phyloP scores from a whole-genome alignment of 441 rosid species.

The Hypseocharis bilobata region DNA sequence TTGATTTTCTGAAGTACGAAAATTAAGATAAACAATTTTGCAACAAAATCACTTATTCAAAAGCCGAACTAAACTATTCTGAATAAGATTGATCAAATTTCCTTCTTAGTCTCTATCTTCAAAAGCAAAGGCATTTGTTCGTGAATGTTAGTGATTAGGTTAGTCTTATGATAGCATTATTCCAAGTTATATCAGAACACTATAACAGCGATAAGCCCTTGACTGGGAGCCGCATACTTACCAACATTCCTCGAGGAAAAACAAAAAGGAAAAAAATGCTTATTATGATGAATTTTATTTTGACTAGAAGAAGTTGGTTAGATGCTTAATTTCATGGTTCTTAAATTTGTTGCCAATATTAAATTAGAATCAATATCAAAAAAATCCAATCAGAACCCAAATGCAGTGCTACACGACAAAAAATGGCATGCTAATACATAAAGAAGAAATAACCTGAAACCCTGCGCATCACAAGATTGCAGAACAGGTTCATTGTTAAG shows the following conservation, averaged over 20 bases:
- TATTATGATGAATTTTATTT: neutral
- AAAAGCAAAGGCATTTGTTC: no score
- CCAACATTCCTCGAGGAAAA: neutral
- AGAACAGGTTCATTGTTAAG: constrained; percentile 32
- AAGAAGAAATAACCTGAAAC: constrained; percentile 34
- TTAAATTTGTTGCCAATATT: neutral
- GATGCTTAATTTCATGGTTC: neutral
- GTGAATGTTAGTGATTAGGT: no score
- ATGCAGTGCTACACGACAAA: neutral
- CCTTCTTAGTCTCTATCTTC: no score
- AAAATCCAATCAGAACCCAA: neutral
- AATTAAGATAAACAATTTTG: no score
- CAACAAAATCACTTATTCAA: no score
- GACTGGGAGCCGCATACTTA: neutral
- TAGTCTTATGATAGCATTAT: no score
- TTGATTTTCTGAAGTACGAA: no score
- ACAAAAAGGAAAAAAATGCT: neutral
- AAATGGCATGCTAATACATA: neutral
- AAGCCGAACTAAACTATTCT: no score
- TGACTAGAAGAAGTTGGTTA: neutral
- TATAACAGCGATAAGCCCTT: neutral
- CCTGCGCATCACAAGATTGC: constrained; percentile 35
- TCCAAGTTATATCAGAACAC: no score
- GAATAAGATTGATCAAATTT: no score
- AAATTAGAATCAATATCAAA: neutral